phyloP scores from a whole-genome alignment of 2,329 filamentous ascomycete species.

The Colletotrichum australisinense region DNA sequence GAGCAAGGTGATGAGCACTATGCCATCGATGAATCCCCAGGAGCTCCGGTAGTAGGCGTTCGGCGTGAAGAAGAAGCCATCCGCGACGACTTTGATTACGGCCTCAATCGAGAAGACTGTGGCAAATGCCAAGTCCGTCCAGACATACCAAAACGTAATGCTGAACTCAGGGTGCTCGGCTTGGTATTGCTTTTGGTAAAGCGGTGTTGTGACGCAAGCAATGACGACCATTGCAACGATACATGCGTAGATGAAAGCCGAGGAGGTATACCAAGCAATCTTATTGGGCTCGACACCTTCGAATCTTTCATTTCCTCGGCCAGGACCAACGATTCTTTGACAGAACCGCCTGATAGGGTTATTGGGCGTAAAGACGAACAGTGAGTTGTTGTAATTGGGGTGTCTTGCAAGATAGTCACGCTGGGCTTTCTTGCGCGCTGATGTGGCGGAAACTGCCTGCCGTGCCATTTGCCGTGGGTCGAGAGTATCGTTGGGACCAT shows the following conservation, averaged over 20 bases:
- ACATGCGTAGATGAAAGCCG: conserved; percentile 90
- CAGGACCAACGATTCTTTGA: conserved; percentile 90
- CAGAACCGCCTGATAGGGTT: conserved; percentile 86
- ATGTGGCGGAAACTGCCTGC: conserved; percentile 86
- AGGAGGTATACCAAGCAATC: conserved; percentile 91
- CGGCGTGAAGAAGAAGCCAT: conserved; percentile 95
- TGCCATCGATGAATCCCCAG: conserved; percentile 94
- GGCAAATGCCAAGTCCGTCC: conserved; percentile 91
- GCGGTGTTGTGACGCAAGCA: conserved; percentile 91
- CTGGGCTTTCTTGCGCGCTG: conserved; percentile 87
- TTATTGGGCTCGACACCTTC: conserved; percentile 92
- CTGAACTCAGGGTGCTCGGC: conserved; percentile 66
- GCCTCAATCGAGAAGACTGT: conserved; percentile 88
- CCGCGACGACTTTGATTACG: conserved; percentile 90
- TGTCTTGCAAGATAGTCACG: conserved; percentile 89
- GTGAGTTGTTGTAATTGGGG: conserved; percentile 90
- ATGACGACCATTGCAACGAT: conserved; percentile 98
- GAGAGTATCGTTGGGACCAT: conserved; percentile 79
- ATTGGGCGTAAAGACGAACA: conserved; percentile 85
- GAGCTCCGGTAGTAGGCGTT: conserved; percentile 97
- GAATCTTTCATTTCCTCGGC: conserved; percentile 85
- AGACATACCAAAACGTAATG: conserved; percentile 90
- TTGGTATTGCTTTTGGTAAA: conserved; percentile 93
- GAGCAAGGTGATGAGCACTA: conserved; percentile 94
- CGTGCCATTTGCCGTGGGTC: conserved; percentile 91